phyloP scores from a whole-genome alignment of 2,329 filamentous ascomycete genomes.

The Colletotrichum musae region DNA sequence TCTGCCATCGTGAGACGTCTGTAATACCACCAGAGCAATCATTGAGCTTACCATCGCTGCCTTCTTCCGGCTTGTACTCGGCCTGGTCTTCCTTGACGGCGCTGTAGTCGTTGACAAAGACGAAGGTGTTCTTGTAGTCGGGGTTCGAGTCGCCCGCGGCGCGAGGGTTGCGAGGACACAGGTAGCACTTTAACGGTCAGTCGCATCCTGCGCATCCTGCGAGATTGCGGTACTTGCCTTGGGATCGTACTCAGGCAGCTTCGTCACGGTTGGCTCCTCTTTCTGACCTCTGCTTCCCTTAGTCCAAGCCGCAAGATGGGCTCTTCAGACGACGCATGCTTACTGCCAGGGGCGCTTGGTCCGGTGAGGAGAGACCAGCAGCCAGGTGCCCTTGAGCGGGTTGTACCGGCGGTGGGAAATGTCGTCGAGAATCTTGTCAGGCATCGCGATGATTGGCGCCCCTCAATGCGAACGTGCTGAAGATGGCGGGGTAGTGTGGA shows the following conservation, averaged over 20 bases:
- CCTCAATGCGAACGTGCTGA: neutral
- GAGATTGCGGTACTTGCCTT: conserved; percentile 60
- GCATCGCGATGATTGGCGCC: conserved; percentile 65
- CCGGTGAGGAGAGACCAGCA: conserved; percentile 94
- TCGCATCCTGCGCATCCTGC: neutral
- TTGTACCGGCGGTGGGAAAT: conserved; percentile 98
- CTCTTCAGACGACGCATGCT: conserved; percentile 54
- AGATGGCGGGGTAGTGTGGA: conserved; percentile 36
- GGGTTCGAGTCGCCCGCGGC: conserved; percentile 91
- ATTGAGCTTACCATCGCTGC: conserved; percentile 51
- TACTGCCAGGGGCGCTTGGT: conserved; percentile 99
- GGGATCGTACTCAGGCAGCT: conserved; percentile 86
- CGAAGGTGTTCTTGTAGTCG: conserved; percentile 87
- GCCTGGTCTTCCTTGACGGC: conserved; percentile 95
- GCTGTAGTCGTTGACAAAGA: conserved; percentile 98
- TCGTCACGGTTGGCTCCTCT: conserved; percentile 77
- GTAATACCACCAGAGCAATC: fast-evolving
- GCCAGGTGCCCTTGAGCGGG: conserved; percentile 88
- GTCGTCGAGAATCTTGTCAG: conserved; percentile 86
- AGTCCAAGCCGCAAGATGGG: conserved; percentile 19
- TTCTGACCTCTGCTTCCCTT: conserved; percentile 76
- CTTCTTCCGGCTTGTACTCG: conserved; percentile 72
- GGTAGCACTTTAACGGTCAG: conserved; percentile 78
- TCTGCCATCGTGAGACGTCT: conserved; percentile 59
- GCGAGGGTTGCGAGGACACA: conserved; percentile 92